phyloP scores from a whole-genome alignment of 2,329 filamentous ascomycete species.

The Ophiostoma quercus region DNA sequence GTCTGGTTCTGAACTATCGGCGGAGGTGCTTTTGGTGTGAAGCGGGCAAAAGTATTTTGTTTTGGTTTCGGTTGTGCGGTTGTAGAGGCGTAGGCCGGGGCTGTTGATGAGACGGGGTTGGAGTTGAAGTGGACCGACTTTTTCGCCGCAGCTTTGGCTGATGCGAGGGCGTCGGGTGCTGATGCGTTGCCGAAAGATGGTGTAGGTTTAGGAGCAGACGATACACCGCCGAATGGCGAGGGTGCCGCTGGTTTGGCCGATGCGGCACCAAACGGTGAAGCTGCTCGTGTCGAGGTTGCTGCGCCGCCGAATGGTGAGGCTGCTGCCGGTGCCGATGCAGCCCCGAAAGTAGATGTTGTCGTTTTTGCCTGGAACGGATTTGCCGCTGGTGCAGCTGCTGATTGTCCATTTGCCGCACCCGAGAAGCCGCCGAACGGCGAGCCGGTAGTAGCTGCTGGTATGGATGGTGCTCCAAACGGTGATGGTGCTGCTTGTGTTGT shows the following conservation, averaged over 20 bases:
- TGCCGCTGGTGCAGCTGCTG: background rate
- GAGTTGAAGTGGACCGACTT: constrained; percentile 22
- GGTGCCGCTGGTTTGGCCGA: background rate
- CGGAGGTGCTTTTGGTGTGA: background rate
- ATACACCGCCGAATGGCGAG: background rate
- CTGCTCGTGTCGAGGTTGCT: background rate
- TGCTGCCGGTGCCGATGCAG: background rate
- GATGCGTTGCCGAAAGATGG: background rate
- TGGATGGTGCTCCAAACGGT: background rate
- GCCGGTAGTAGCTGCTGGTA: background rate
- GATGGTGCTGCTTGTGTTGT: constrained; percentile 7
- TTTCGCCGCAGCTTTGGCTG: constrained; percentile 16
- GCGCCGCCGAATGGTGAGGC: background rate
- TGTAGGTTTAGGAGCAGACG: background rate
- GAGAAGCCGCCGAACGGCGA: background rate
- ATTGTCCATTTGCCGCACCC: background rate
- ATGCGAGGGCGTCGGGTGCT: background rate
- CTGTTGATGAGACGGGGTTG: constrained; percentile 13
- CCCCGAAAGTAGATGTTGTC: background rate
- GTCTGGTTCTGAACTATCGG: background rate
- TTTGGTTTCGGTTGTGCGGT: background rate
- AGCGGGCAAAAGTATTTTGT: constrained; percentile 2
- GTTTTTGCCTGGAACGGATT: background rate
- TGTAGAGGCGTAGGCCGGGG: background rate
- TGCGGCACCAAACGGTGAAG: too few relatives aligned